Percentiles rank a stretch among this genome's conserved stretches.
phyloP scores from a whole-genome alignment of 345 rosid species.

The Citrus inodora region DNA sequence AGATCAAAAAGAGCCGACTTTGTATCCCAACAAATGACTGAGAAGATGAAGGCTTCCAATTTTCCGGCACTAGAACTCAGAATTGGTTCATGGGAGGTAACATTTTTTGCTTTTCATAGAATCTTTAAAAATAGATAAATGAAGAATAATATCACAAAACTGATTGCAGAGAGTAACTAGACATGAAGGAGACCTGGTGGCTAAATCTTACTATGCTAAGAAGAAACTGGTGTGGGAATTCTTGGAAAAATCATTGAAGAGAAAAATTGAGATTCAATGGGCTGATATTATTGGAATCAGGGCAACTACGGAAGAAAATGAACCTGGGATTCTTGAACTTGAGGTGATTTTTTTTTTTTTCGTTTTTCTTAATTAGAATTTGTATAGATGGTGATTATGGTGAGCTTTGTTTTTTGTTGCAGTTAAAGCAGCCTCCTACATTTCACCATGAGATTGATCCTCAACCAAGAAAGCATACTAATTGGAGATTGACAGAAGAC shows the following conservation, averaged over 20 bases:
- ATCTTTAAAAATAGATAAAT: not conserved
- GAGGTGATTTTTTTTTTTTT: conserved; percentile 20
- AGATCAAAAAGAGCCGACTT: not conserved
- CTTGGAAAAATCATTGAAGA: conserved; percentile 31
- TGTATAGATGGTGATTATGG: not conserved
- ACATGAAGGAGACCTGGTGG: conserved; percentile 46
- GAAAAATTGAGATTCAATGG: conserved; percentile 42
- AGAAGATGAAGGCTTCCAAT: conserved; percentile 41
- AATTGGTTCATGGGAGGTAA: conserved; percentile 54
- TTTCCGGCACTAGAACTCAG: conserved; percentile 28
- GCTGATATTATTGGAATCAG: conserved; percentile 26
- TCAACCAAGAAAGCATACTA: conserved; percentile 40
- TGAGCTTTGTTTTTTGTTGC: conserved; percentile 2
- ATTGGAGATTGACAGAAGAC: conserved; percentile 36
- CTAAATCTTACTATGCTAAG: conserved; percentile 58
- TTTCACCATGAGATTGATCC: conserved; percentile 38
- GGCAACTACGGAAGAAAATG: not conserved
- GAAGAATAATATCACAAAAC: not conserved
- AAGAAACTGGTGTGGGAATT: conserved; percentile 65
- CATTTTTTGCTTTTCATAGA: not conserved
- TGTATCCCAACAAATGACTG: conserved; percentile 4
- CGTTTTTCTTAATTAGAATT: too few relatives aligned
- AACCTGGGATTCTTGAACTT: conserved; percentile 25
- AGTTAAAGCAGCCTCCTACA: conserved; percentile 35
- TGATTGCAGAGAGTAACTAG: conserved; percentile 25